Evolutionary conservation across 768 basidiomycete species (phyloP).

Genomic region (Mycena haematopus): DNA sequence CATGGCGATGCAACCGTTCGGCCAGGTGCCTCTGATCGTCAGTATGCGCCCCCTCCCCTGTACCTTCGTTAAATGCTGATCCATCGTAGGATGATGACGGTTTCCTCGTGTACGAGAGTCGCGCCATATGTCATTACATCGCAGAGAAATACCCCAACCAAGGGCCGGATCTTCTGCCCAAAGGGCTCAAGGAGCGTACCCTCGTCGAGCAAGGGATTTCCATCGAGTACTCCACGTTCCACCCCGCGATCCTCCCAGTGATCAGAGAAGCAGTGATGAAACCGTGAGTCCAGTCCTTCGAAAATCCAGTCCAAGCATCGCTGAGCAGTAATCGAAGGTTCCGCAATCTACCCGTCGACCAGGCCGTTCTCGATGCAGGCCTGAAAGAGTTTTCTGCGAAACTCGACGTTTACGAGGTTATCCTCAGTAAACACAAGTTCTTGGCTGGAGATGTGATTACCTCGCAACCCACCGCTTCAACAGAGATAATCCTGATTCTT

Average conservation of each 20-base stretch:
- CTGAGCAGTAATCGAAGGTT: not conserved
- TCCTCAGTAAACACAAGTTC: constrained; percentile 59
- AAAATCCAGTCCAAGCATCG: not conserved
- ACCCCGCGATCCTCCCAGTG: not conserved
- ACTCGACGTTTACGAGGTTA: constrained; percentile 58
- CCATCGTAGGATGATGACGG: constrained; percentile 7
- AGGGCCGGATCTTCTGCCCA: not conserved
- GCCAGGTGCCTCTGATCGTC: not conserved
- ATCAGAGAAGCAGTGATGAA: not conserved
- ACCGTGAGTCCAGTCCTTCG: not conserved
- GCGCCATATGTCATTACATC: constrained; percentile 10
- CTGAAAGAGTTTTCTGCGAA: constrained; percentile 41
- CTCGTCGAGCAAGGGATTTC: not conserved
- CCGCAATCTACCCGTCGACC: constrained; percentile 14
- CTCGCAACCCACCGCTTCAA: not conserved
- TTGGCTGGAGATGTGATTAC: constrained; percentile 31
- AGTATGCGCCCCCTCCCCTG: not conserved
- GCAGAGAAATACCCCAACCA: constrained; percentile 8
- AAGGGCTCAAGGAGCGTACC: not conserved
- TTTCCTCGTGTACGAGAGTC: constrained; percentile 11
- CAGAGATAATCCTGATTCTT: not conserved
- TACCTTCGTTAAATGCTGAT: not conserved
- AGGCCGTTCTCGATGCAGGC: constrained; percentile 35
- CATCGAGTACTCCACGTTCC: not conserved
- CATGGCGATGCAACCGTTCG: not conserved